Conservation (phyloP, 2,329 filamentous ascomycete species). For the Phialophora macrospora region DNA sequence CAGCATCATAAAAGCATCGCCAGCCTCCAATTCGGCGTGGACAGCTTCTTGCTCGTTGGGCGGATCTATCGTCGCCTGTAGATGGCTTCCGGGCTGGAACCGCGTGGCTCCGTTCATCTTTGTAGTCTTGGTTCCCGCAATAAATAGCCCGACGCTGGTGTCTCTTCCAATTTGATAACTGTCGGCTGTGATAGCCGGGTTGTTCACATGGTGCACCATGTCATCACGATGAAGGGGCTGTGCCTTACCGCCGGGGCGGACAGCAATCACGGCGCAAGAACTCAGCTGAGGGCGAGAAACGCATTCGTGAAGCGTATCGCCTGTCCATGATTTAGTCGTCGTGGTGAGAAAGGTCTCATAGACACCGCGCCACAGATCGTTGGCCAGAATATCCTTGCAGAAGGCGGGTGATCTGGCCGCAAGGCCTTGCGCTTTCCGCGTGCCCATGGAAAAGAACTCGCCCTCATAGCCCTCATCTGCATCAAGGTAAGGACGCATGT, state of each 20-base stretch:
- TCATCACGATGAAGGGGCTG: constrained; percentile 5
- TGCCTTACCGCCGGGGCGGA: background rate
- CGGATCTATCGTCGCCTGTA: background rate
- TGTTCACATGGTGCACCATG: background rate
- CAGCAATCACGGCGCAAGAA: background rate
- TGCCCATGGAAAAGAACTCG: constrained; percentile 1
- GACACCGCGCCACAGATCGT: background rate
- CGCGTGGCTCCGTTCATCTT: constrained; percentile 1
- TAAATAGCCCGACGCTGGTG: background rate
- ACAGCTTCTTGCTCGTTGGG: background rate
- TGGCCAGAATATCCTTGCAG: background rate
- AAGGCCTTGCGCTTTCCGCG: background rate
- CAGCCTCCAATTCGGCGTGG: background rate
- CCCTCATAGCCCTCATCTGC: background rate
- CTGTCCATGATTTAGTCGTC: background rate
- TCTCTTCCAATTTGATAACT: constrained; percentile 2
- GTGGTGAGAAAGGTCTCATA: background rate
- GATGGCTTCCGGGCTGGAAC: background rate
- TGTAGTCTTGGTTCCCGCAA: background rate
- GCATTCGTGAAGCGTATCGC: background rate
- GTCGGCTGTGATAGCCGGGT: background rate
- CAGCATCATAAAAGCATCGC: constrained; percentile 11
- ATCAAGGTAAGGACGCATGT: constrained; percentile 3
- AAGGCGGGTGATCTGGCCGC: background rate
- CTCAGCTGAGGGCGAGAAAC: background rate